Evolutionary conservation across 768 basidiomycete species (phyloP).

Genomic region (Leccinum barrowsii): DNA sequence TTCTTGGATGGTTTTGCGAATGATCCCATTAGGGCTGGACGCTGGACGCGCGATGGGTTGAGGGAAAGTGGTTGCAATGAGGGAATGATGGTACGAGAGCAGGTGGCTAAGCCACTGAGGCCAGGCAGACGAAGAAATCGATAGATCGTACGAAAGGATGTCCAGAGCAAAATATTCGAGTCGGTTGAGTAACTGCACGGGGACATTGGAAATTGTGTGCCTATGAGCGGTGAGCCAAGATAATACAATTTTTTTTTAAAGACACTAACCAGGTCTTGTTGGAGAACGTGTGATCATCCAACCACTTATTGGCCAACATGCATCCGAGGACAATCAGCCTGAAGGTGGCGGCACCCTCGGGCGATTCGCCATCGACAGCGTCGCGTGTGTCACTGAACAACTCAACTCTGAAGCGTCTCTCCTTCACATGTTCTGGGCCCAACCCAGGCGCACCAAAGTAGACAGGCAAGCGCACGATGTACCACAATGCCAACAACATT

Average conservation of each 20-base stretch:
- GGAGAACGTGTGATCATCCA: slow-evolving; percentile 86
- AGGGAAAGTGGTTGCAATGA: slow-evolving; percentile 55
- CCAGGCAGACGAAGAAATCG: slow-evolving; percentile 63
- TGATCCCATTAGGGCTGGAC: slow-evolving; percentile 62
- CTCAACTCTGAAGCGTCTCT: slow-evolving; percentile 59
- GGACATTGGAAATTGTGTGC: slow-evolving; percentile 78
- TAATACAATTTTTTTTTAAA: neutral
- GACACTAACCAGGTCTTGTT: slow-evolving; percentile 78
- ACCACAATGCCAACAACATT: slow-evolving; percentile 76
- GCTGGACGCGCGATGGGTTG: slow-evolving; percentile 81
- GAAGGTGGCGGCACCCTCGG: slow-evolving; percentile 63
- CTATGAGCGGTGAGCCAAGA: slow-evolving; percentile 34
- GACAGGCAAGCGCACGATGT: slow-evolving; percentile 73
- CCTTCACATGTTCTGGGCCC: slow-evolving; percentile 52
- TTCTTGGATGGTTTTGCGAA: slow-evolving; percentile 68
- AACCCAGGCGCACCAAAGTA: slow-evolving; percentile 55
- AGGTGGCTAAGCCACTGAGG: slow-evolving; percentile 67
- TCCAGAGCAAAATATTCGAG: slow-evolving; percentile 71
- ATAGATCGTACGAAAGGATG: slow-evolving; percentile 67
- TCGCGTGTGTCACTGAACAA: slow-evolving; percentile 51
- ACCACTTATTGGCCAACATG: slow-evolving; percentile 87
- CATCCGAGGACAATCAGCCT: slow-evolving; percentile 74
- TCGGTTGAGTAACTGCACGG: slow-evolving; percentile 64
- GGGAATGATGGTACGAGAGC: slow-evolving; percentile 59
- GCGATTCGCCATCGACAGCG: slow-evolving; percentile 41